A percentile compares a stretch with the other conserved stretches of the same genome.
Conservation (phyloP, 2,329 filamentous ascomycete genomes). For the Botrytis paeoniae region DNA sequence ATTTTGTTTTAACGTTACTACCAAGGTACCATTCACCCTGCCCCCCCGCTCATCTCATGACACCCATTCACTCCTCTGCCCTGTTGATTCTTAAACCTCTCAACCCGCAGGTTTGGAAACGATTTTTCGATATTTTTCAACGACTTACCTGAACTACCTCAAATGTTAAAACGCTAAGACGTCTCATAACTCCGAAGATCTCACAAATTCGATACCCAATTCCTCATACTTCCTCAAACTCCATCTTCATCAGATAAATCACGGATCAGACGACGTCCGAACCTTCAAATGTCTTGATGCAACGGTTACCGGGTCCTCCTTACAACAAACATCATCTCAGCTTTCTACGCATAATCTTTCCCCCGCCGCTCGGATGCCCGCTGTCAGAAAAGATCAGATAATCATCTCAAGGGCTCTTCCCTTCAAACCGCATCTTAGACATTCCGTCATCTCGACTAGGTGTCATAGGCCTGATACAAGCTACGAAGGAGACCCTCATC, state of each 20-base stretch:
- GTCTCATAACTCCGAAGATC: conserved; percentile 16
- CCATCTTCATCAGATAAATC: conserved; percentile 1
- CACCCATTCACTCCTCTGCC: conserved; percentile 10
- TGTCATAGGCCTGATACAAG: conserved; percentile 40
- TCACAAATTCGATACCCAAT: conserved; percentile 6
- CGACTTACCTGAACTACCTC: not conserved
- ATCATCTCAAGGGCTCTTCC: conserved; percentile 48
- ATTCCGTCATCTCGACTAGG: conserved; percentile 35
- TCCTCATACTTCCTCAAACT: not conserved
- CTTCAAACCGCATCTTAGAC: conserved; percentile 43
- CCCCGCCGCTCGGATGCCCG: conserved; percentile 50
- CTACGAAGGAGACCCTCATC: conserved; percentile 35
- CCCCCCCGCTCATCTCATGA: conserved; percentile 4
- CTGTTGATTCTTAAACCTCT: conserved; percentile 21
- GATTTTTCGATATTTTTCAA: conserved; percentile 2
- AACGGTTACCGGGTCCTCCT: conserved; percentile 4
- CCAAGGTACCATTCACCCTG: not conserved
- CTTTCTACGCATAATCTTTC: conserved; percentile 4
- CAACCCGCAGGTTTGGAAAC: conserved; percentile 13
- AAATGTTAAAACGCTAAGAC: conserved; percentile 5
- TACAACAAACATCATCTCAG: conserved; percentile 7
- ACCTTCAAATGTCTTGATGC: conserved; percentile 7
- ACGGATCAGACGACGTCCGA: conserved; percentile 19
- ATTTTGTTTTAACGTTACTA: not conserved
- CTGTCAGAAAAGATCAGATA: conserved; percentile 52